A percentile compares a stretch with the other conserved stretches of the same genome.
These are phyloP conservation scores for Boletus subcaerulescens DNA, from an alignment of 768 basidiomycete species.

Conservation along the genomic window DNA sequence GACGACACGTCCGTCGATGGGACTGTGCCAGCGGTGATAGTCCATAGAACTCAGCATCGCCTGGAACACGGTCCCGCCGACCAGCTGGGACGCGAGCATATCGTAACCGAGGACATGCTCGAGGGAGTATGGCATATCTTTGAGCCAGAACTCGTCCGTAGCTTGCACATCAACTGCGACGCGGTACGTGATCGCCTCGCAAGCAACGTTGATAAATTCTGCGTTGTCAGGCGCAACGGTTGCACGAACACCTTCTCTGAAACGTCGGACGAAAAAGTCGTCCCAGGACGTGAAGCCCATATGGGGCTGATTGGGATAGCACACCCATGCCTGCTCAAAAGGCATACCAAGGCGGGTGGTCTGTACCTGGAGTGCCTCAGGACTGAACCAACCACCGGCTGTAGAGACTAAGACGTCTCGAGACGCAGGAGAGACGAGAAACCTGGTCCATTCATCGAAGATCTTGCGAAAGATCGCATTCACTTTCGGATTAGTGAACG, in stretches of 20 bases:
- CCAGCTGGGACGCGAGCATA: constrained; percentile 38
- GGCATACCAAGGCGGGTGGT: constrained; percentile 6
- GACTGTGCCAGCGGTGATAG: constrained; percentile 66
- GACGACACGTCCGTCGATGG: constrained; percentile 45
- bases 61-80: constrained; percentile 53
- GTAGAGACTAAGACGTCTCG: constrained; percentile 37
- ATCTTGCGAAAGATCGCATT: constrained; percentile 47
- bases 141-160: constrained; percentile 56
- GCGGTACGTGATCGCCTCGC: constrained; percentile 52
- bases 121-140: constrained; percentile 60
- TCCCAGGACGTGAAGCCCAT: constrained; percentile 51
- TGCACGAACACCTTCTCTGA: constrained; percentile 14
- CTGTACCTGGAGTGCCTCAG: constrained; percentile 24
- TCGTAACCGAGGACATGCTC: constrained; percentile 49
- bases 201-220: constrained; percentile 43
- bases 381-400: constrained; percentile 49
- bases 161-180: constrained; percentile 37
- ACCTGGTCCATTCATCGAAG: constrained; percentile 48
- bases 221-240: constrained; percentile 11
- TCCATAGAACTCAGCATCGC: constrained; percentile 52
- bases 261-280: constrained; percentile 48
- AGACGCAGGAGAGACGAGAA: constrained; percentile 44
- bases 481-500: constrained; percentile 35
- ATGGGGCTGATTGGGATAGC: constrained; percentile 37
- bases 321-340: constrained; percentile 41